Percentiles rank a stretch among this genome's conserved stretches.
These are phyloP conservation scores for Clitopilus hobsonii DNA, from an alignment of 768 basidiomycete genomes.

Conservation along the genomic window DNA sequence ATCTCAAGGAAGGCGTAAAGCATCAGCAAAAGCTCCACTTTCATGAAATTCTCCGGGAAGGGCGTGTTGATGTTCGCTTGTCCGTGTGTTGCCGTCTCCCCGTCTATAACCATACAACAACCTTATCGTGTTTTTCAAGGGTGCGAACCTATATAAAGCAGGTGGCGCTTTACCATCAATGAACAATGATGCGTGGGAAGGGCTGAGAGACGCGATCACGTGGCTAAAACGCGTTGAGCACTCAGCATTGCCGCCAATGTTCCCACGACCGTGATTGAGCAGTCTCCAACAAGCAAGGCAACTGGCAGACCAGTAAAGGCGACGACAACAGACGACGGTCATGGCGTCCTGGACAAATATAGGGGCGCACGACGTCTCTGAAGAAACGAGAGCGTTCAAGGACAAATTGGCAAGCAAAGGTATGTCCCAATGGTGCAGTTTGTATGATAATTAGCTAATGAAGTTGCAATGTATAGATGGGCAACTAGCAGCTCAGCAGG, in stretches of 20 bases:
- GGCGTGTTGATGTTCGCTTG: no score
- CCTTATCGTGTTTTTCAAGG: not conserved
- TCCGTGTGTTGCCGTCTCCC: no score
- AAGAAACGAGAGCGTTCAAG: slow-evolving; percentile 40
- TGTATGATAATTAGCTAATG: slow-evolving; percentile 3
- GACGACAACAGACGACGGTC: slow-evolving; percentile 10
- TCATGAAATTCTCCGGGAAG: not conserved
- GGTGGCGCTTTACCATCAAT: not conserved
- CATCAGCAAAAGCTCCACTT: not conserved
- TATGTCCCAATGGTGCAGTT: slow-evolving; percentile 11
- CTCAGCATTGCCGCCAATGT: not conserved
- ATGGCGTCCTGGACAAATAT: slow-evolving; percentile 44
- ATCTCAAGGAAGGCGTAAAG: not conserved
- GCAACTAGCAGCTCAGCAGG: slow-evolving; percentile 44
- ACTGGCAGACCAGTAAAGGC: not conserved
- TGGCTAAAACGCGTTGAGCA: slow-evolving; percentile 8
- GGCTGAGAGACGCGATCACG: slow-evolving; percentile 19
- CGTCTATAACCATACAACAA: not conserved
- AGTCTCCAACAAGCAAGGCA: slow-evolving; percentile 3
- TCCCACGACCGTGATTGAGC: no score
- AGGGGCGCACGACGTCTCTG: slow-evolving; percentile 41
- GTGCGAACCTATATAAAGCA: not conserved
- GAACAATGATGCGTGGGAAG: not conserved
- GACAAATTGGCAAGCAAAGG: slow-evolving; percentile 50
- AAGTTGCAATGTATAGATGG: slow-evolving; percentile 29